Percentiles rank a stretch among this genome's conserved stretches.
Conservation (phyloP, 768 basidiomycete species). For the Mycena galopus region DNA sequence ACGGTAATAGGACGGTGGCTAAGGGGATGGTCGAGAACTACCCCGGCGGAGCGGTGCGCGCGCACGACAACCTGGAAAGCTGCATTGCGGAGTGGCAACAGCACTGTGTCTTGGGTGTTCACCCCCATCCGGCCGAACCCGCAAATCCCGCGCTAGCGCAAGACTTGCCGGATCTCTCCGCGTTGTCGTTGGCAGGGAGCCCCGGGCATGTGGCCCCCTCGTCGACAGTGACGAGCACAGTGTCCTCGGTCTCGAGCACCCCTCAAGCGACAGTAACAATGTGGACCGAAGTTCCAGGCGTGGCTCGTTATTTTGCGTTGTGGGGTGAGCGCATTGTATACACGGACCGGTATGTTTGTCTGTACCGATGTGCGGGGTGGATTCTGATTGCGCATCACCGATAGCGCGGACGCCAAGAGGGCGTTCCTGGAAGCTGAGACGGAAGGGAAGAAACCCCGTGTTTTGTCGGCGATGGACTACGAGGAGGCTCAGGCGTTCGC, state of each 20-base stretch:
- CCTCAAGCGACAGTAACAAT: not conserved
- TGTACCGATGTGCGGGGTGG: not conserved
- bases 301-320: not conserved
- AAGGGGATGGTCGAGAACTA: not conserved
- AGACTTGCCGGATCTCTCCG: not conserved
- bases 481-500: constrained; percentile 13
- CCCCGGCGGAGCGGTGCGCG: not conserved
- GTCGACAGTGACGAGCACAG: too few species aligned
- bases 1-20: not conserved
- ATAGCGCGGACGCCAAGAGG: not conserved
- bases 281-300: too few species aligned
- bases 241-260: not conserved
- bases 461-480: not conserved
- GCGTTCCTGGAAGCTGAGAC: not conserved
- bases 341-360: not conserved
- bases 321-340: not conserved
- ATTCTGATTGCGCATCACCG: not conserved
- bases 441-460: not conserved
- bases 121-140: not conserved
- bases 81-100: constrained; percentile 13
- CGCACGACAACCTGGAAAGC: not conserved
- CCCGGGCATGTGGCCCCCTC: too few species aligned
- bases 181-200: not conserved
- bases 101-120: not conserved
- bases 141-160: too few species aligned